Conservation (phyloP, 2,329 filamentous ascomycete species). For the Aspergillus novofumigatus region DNA sequence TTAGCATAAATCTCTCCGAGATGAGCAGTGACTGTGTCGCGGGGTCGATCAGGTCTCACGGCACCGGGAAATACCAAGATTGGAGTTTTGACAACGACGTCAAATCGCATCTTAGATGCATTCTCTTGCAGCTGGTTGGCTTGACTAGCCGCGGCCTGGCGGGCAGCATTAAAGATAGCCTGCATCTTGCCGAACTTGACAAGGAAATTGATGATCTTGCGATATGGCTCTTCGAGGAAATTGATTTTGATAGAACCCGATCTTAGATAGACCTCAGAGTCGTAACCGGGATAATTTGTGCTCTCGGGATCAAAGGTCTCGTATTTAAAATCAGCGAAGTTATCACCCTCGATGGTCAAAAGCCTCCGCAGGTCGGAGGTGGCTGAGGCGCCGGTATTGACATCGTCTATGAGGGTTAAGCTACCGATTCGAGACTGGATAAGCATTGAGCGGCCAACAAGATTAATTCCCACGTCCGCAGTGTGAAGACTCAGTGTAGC, state of each 20-base stretch:
- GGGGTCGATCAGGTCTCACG: conserved; percentile 64
- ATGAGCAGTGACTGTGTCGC: conserved; percentile 86
- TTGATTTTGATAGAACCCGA: conserved; percentile 96
- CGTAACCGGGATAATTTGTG: conserved; percentile 84
- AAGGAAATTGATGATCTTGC: conserved; percentile 95
- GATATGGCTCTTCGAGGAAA: conserved; percentile 93
- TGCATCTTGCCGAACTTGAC: conserved; percentile 99
- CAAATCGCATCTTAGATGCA: conserved; percentile 86
- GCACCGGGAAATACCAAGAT: conserved; percentile 90
- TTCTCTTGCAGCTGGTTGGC: conserved; percentile 90
- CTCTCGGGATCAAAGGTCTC: conserved; percentile 83
- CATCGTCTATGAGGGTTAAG: conserved; percentile 83
- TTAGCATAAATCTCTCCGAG: conserved; percentile 96
- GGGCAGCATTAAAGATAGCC: conserved; percentile 93
- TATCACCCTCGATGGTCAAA: conserved; percentile 90
- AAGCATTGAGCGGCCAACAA: conserved; percentile 80
- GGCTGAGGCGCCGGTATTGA: conserved; percentile 82
- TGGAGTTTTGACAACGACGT: conserved; percentile 87
- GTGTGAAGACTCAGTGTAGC: conserved; percentile 91
- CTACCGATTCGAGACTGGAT: conserved; percentile 84
- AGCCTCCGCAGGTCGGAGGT: conserved; percentile 78
- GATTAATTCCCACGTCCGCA: conserved; percentile 84
- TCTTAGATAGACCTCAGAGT: conserved; percentile 83
- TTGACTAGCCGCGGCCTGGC: conserved; percentile 89
- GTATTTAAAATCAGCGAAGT: conserved; percentile 94